Evolutionary conservation across 129 eudicot species (phyloP), one percentile per base, ranked within the genome.

Genomic region (Arctium minus): DNA sequence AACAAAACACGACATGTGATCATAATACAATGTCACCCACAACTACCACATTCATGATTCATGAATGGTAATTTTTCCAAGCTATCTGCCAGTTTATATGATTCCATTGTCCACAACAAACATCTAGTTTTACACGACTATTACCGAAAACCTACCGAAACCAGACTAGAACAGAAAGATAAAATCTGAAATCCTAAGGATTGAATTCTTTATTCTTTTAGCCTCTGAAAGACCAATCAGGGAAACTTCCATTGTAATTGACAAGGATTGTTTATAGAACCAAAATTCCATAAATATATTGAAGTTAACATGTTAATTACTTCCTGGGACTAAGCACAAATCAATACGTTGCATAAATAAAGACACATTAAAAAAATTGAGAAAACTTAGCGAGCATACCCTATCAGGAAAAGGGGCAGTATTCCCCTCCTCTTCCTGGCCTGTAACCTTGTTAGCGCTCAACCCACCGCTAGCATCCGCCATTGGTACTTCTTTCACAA

Each of bases 381-480:
- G 46, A 5, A 22, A 71, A 0, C 1, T 6, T 70, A 56, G 33
- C 33, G 32, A 67, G 27, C 72, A 53, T 85, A 93, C 97, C 96
- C 75, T 89, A 10, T 93, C 97, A 3, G 97, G 97, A 67, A 93
- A 93, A 46, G 94, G 92, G 5, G 92, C 82, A 6, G 89, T 87
- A 62, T 79, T 91, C 60, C 87, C 92, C 70, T 93, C 97, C 38
- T 92, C 94, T 35, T 92, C 90, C 29, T 79, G 87, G 1, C 88
- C 92, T 7, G 90, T 83, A 44, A 71, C 91, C 78, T 82, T 85
- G 72, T 89, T 89, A 71, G 92, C 93, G 81, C 97, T 93, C 88
- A 90, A 86, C 0, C 97, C 97, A 72, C 97, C 97, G 79, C 93
- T 92, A 44, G 71, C 88, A 83, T 89, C 97, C 74, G 80, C 93